These are phyloP conservation scores for Codiaeum variegatum DNA, from an alignment of 441 rosid species.

Conservation along the genomic window DNA sequence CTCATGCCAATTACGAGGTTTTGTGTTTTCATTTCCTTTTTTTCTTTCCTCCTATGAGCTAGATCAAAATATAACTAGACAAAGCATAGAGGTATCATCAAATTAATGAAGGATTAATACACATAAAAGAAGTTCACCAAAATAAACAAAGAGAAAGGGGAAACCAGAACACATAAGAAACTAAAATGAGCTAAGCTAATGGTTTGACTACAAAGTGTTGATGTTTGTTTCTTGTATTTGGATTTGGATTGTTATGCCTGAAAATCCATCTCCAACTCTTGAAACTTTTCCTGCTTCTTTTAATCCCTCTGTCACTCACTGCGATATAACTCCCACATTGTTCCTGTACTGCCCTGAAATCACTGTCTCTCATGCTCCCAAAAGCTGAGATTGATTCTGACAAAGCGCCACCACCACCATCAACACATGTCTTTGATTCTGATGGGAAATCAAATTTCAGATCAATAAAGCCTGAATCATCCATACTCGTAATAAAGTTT, in stretches of 20 bases:
- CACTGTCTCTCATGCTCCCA: constrained; percentile 49
- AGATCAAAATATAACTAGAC: constrained; percentile 21
- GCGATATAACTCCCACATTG: constrained; percentile 30
- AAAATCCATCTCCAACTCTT: constrained; percentile 96
- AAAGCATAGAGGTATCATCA: constrained; percentile 9
- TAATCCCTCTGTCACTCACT: constrained; percentile 57
- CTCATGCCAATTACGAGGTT: constrained; percentile 8
- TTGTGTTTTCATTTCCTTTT: not conserved
- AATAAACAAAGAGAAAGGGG: constrained; percentile 6
- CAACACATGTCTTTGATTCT: constrained; percentile 14
- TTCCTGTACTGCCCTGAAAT: constrained; percentile 20
- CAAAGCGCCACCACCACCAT: constrained; percentile 25
- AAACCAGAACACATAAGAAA: constrained; percentile 4
- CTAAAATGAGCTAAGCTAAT: constrained; percentile 14
- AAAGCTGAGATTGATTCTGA: constrained; percentile 45
- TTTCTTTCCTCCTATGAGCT: not conserved
- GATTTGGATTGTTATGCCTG: constrained; percentile 55
- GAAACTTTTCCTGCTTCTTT: constrained; percentile 81
- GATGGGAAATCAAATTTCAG: constrained; percentile 71
- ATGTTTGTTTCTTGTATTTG: constrained; percentile 39
- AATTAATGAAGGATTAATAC: not conserved
- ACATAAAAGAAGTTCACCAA: not conserved
- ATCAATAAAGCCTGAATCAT: constrained; percentile 90
- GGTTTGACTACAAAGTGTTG: constrained; percentile 32
- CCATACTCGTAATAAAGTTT: constrained; percentile 58